Conservation (phyloP, 1,139 yeast genomes). For the Candida sanyaensis region DNA sequence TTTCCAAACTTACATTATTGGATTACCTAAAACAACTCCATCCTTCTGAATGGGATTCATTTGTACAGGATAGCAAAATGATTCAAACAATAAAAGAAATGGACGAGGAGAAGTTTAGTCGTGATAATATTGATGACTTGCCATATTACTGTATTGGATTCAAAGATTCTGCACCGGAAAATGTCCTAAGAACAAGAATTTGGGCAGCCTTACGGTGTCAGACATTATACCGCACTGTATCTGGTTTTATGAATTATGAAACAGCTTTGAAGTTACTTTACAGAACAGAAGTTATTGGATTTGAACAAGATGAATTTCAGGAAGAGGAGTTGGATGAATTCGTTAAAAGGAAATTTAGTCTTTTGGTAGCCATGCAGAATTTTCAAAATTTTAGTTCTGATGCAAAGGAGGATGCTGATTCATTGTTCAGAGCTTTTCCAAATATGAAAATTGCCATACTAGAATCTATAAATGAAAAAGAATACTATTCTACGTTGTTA, state of each 20-base stretch:
- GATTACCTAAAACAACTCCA: conserved; percentile 75
- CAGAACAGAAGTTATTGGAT: conserved; percentile 60
- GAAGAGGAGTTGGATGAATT: conserved; percentile 50
- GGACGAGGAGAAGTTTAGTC: conserved; percentile 23
- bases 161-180: conserved; percentile 60
- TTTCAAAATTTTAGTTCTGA: conserved; percentile 49
- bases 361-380: conserved; percentile 75
- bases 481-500: conserved; percentile 58
- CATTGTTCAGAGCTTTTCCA: conserved; percentile 64
- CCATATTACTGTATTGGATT: conserved; percentile 77
- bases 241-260: conserved; percentile 74
- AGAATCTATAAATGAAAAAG: conserved; percentile 45
- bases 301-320: conserved; percentile 26
- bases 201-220: conserved; percentile 85
- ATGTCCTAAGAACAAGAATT: conserved; percentile 65
- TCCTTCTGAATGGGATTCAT: conserved; percentile 74
- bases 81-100: conserved; percentile 17
- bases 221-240: conserved; percentile 73
- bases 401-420: conserved; percentile 57
- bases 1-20: conserved; percentile 64
- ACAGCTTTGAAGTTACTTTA: conserved; percentile 68
- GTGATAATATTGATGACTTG: conserved; percentile 51
- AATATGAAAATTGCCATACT: conserved; percentile 60
- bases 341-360: conserved; percentile 62
- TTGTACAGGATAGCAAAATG: conserved; percentile 64